Percentiles rank a stretch among this genome's conserved stretches.
Evolutionary conservation across 192 early-diverging fungal genomes (phyloP).

Genomic region (Gamsiella multidivaricata): DNA sequence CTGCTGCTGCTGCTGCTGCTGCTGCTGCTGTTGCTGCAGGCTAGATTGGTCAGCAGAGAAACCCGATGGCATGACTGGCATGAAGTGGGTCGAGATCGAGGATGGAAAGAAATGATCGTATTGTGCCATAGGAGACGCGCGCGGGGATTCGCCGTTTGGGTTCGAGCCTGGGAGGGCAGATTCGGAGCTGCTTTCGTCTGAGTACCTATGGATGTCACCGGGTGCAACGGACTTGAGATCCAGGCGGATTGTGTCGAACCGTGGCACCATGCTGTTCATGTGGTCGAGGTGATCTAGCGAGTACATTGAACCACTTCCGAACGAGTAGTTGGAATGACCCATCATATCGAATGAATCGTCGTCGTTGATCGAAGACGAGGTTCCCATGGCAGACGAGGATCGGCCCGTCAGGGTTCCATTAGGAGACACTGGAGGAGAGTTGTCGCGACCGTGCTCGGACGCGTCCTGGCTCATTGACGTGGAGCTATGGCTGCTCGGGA

Average conservation of each 20-base stretch:
- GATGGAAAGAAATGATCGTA: slow-evolving; percentile 49
- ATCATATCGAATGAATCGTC: slow-evolving; percentile 53
- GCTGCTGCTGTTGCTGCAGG: slow-evolving; percentile 20
- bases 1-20: slow-evolving; percentile 22
- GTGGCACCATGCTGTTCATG: slow-evolving; percentile 43
- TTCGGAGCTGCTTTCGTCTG: slow-evolving; percentile 15
- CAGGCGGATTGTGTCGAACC: slow-evolving; percentile 40
- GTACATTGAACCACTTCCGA: slow-evolving; percentile 48
- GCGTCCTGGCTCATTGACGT: slow-evolving; percentile 31
- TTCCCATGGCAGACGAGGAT: slow-evolving; percentile 23
- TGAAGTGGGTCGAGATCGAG: slow-evolving; percentile 49
- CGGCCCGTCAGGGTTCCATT: slow-evolving; percentile 26
- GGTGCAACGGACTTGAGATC: slow-evolving; percentile 50
- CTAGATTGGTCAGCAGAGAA: slow-evolving; percentile 9
- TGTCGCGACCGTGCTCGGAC: slow-evolving; percentile 45
- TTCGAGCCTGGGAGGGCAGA: slow-evolving; percentile 19
- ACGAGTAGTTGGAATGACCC: slow-evolving; percentile 34
- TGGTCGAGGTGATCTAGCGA: slow-evolving; percentile 41
- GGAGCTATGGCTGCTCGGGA: slow-evolving; percentile 25
- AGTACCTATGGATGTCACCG: slow-evolving; percentile 43
- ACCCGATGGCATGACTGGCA: slow-evolving; percentile 27
- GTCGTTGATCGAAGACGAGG: slow-evolving; percentile 40
- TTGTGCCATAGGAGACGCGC: slow-evolving; percentile 47
- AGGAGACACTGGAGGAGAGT: slow-evolving; percentile 43
- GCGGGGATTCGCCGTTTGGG: slow-evolving; percentile 45